Evolutionary conservation across 805 yeast species (phyloP), one percentile per base, ranked within the genome.

Genomic region (Nakazawaea ishiwadae): DNA sequence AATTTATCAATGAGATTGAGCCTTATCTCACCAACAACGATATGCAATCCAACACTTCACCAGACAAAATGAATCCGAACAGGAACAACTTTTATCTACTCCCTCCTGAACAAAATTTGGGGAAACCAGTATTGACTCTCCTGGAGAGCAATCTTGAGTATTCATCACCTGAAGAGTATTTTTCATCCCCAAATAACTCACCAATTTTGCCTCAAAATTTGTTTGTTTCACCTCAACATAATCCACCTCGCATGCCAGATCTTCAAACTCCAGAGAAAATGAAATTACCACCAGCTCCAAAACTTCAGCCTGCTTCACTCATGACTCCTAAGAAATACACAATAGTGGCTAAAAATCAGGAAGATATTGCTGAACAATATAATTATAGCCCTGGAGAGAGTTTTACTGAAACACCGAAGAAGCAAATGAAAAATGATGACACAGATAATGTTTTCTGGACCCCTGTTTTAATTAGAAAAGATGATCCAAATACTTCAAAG

Each of bases 111-210:
- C 27, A 17, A 20, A 35, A 12, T 10, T 31, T n/a, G 31, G 31
- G 17, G 37, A 44, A 34, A 33, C 44, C 33, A 35, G 31, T 40
- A 15, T 12, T 27, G 35, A 16, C 12, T 12, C 31, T 37, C 61
- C 60, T 48, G 62, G 54, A 26, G 68, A 60, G 49, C 69, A 66
- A 42, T 65, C 63, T 38, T 70, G 55, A 27, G 64, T 60, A 28
- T 53, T 59, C 34, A 53, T 58, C 40, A 52, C 52, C 26, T 37
- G 38, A 47, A 44, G 24, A 43, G 32, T 15, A 17, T 14, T 37
- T 16, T 8, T 35, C 40, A 4, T 44, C 48, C 10, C 47, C 51
- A 15, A 21, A 35, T 5, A 38, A 35, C n/a, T 43, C 48, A 6
- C 47, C 48, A 32, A 28, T 36, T 9, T 12, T 36, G 19, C 37